Base-by-base conservation (phyloP, 306 rosid genomes). In the Urtica urens region DNA sequence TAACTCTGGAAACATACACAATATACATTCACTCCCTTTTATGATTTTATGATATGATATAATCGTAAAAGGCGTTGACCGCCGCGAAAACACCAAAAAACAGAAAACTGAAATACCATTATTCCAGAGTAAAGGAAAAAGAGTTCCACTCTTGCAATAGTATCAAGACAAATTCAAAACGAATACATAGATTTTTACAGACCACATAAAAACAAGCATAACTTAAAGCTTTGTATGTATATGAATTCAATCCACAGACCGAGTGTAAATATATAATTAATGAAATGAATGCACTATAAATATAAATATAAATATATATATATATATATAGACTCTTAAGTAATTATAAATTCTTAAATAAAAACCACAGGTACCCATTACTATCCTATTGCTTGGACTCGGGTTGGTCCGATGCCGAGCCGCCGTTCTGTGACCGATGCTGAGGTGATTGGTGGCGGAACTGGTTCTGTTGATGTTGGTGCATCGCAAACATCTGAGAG, bases 401-500 rank as follows among this genome's bases (percentile, higher is more conserved):
- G 23, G 72, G 47, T 27, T 87, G n/a, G n/a, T n/a, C 71, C 10
- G 94, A 45, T 69, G 69, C 49, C 49, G 59, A 30, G 60, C 66
- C 63, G 37, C 83, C 81, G 65, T 68, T 78, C 59, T 81, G 79
- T 54, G 71, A 81, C 46, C 56, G 82, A 0, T 37, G 56, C 40
- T 44, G 63, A 1, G 66, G 79, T 7, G 53, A 65, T 1, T 74
- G 93, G 37, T 57, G 78, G 53, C 55, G 81, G 52, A 67, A 71
- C 26, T 74, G 88, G 49, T 59, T 46, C 45, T 59, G 80, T 13
- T 68, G 78, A 62, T 73, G 76, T 28, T 44, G 78, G 63, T 70
- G 93, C 29, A 68, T 55, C 66, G 70, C 80, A 59, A 69, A 79
- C 76, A 77, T 71, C 53, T 75, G 67, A 49, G 72, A 64, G 66